Evolutionary conservation across 345 rosid species (phyloP), one percentile per base, ranked within the genome.

Genomic region (Populus deltoides): DNA sequence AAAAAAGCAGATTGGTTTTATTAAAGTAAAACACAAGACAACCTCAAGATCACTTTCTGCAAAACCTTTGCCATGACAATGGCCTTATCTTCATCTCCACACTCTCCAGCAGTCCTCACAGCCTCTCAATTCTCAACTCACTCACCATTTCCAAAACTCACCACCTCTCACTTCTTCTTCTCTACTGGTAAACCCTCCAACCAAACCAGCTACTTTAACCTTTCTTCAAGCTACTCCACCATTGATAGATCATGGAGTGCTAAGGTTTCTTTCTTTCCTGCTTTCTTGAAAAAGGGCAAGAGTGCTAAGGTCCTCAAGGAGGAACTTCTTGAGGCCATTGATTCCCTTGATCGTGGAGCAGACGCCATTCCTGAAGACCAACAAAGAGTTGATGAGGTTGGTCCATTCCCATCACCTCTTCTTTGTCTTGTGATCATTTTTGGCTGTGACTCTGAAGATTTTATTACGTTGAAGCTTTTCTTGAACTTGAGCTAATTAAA

Each of bases 281-380:
- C 91, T 71, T 94, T 94, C 83, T 83, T 93, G 77, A 90, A 85
- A 12, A 90, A 87, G 70, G 88, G 90, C 33, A 87, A 90, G 75
- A 89, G 87, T 16, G 88, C 87, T 35, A 83, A 87, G 78, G 81
- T 78, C 70, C 89, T 92, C 24, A 93, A 94, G 65, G 90, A 90
- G 75, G 88, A 93, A 68, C 94, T 92, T 53, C 90, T 93, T 10
- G 89, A 90, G 15, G 93, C 93, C 74, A 92, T 94, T 76, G 87
- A 79, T 15, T 86, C 92, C 17, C 92, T 94, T 43, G 88, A 93
- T 49, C 90, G 97, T 66, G 97, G 98, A 13, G 97, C 97, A 31
- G 89, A 80, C 1, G 97, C 97, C 22, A 78, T 93, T 17, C 90
- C 86, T 35, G 97, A 94, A 72, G 98, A 92, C 62, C 98, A 87